These are phyloP conservation scores for Vigna trinervia DNA, from an alignment of 306 rosid genomes.

Conservation along the genomic window DNA sequence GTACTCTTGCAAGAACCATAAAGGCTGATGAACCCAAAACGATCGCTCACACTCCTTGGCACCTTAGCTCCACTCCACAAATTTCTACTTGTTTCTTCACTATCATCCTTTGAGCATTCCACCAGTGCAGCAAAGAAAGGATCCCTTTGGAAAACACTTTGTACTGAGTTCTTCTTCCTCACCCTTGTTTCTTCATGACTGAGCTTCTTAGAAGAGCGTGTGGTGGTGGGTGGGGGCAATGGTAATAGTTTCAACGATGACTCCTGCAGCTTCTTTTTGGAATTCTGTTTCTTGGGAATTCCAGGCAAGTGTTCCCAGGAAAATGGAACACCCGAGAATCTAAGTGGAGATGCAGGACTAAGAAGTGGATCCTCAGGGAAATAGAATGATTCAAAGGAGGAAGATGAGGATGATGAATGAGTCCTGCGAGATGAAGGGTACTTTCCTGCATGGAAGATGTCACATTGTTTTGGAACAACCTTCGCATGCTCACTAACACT, in stretches of 20 bases:
- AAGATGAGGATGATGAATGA: slow-evolving; percentile 60
- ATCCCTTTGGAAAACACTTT: slow-evolving; percentile 56
- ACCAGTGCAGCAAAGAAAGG: slow-evolving; percentile 88
- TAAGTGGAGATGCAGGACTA: slow-evolving; percentile 57
- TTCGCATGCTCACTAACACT: slow-evolving; percentile 38
- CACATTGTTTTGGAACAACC: slow-evolving; percentile 47
- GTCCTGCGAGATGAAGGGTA: slow-evolving; percentile 55
- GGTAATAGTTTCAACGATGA: slow-evolving; percentile 65
- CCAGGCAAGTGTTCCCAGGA: slow-evolving; percentile 99
- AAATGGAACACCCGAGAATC: slow-evolving; percentile 85
- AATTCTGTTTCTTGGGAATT: slow-evolving; percentile 77
- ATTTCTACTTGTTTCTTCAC: slow-evolving; percentile 26
- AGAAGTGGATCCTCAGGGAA: slow-evolving; percentile 56
- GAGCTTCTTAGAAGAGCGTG: slow-evolving; percentile 50
- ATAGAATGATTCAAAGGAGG: slow-evolving; percentile 56
- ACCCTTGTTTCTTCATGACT: slow-evolving; percentile 43
- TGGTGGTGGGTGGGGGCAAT: slow-evolving; percentile 63
- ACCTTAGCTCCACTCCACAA: slow-evolving; percentile 65
- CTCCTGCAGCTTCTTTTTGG: slow-evolving; percentile 45
- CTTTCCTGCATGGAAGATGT: slow-evolving; percentile 42
- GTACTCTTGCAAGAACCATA: slow-evolving; percentile 78
- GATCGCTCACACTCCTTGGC: slow-evolving; percentile 76
- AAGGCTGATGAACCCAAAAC: slow-evolving; percentile 68
- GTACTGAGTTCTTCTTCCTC: slow-evolving; percentile 44
- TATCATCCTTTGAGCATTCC: slow-evolving; percentile 78